Percentiles rank a stretch among this genome's conserved stretches.
Evolutionary conservation across 768 basidiomycete species (phyloP).

Genomic region (Pholiota microspora): DNA sequence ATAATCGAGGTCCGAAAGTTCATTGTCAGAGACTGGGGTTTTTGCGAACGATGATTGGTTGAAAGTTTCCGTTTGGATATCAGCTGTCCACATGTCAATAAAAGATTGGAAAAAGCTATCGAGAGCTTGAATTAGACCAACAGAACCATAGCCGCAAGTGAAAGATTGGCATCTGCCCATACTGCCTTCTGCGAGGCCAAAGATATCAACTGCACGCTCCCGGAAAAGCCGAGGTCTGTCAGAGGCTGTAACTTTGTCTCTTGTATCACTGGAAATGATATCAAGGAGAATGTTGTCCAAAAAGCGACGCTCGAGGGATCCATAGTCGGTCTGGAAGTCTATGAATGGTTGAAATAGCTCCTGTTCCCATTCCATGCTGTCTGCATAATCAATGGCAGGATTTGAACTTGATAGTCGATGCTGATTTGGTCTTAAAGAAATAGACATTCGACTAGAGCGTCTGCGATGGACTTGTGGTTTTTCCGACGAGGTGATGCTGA

Average conservation of each 20-base stretch:
- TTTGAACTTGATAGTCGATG: slow-evolving; percentile 28
- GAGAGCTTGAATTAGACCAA: slow-evolving; percentile 70
- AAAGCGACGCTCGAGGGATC: slow-evolving; percentile 68
- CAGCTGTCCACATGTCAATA: slow-evolving; percentile 59
- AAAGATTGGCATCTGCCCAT: slow-evolving; percentile 71
- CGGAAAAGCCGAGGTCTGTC: slow-evolving; percentile 66
- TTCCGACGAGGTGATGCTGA: slow-evolving; percentile 13
- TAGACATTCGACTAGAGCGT: slow-evolving; percentile 63
- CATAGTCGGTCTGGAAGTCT: slow-evolving; percentile 86
- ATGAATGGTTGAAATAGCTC: slow-evolving; percentile 93
- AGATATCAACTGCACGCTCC: slow-evolving; percentile 74
- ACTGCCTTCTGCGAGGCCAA: slow-evolving; percentile 78
- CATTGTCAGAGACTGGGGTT: slow-evolving; percentile 43
- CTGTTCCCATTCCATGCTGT: slow-evolving; percentile 79
- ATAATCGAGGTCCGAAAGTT: slow-evolving; percentile 83
- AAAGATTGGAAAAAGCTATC: slow-evolving; percentile 73
- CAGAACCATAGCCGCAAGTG: slow-evolving; percentile 86
- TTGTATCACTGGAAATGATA: slow-evolving; percentile 41
- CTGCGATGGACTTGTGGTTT: slow-evolving; percentile 40
- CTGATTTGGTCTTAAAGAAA: slow-evolving; percentile 53
- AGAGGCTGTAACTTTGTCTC: slow-evolving; percentile 33
- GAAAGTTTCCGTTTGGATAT: slow-evolving; percentile 40
- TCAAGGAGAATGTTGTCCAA: slow-evolving; percentile 59
- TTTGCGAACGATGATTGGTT: slow-evolving; percentile 25
- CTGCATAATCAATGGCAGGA: slow-evolving; percentile 22